Percentiles rank a stretch among this genome's conserved stretches.
Evolutionary conservation across 345 rosid genomes (phyloP).

Genomic region (Syzygium oleosum): DNA sequence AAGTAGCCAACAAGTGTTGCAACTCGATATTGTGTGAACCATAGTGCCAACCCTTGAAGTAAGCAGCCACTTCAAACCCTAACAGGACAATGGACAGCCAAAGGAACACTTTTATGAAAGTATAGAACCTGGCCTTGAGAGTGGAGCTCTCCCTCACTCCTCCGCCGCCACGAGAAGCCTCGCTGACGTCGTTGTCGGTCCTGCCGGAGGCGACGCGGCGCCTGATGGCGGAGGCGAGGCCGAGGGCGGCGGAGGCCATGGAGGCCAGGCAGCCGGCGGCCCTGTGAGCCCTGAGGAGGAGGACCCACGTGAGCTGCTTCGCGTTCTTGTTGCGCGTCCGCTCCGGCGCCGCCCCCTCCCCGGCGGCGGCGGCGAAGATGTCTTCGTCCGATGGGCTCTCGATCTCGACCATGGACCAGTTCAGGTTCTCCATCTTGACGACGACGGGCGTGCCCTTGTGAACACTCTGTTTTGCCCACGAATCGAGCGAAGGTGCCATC

Average conservation of each 20-base stretch:
- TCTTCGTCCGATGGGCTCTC: conserved; percentile 78
- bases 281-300: conserved; percentile 86
- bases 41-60: conserved; percentile 79
- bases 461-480: conserved; percentile 57
- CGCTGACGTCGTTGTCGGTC: conserved; percentile 40
- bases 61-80: conserved; percentile 66
- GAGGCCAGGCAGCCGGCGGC: conserved; percentile 93
- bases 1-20: conserved; percentile 38
- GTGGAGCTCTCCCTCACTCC: conserved; percentile 29
- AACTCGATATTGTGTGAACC: conserved; percentile 38
- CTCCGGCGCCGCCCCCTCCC: conserved; percentile 9
- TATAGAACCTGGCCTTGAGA: conserved; percentile 47
- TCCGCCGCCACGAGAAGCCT: neutral
- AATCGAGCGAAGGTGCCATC: conserved; percentile 77
- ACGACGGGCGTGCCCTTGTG: conserved; percentile 92
- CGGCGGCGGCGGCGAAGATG: conserved; percentile 33
- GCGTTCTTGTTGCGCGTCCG: conserved; percentile 68
- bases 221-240: conserved; percentile 54
- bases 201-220: conserved; percentile 76
- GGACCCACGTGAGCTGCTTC: conserved; percentile 95
- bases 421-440: conserved; percentile 93
- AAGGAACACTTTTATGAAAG: conserved; percentile 61
- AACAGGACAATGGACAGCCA: conserved; percentile 56
- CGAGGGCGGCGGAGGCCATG: conserved; percentile 57
- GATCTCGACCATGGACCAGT: conserved; percentile 95